Evolutionary conservation across 371 early-diverging fungal genomes (phyloP), one percentile per base, ranked within the genome.

Genomic region (Rhizomucor pusillus): DNA sequence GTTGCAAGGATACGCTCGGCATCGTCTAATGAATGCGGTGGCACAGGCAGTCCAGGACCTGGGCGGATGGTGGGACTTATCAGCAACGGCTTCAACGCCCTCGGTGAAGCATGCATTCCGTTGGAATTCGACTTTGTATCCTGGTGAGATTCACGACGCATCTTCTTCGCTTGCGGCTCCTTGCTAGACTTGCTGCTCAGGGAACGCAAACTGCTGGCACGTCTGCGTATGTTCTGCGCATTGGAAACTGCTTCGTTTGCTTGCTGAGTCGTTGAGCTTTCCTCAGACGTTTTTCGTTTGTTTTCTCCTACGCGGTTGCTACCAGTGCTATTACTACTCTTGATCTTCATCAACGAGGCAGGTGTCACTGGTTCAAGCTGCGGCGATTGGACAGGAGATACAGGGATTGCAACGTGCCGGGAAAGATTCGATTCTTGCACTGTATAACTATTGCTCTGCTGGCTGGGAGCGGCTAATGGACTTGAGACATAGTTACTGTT

Each of bases 1-100:
- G 88, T 81, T 10, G 93, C 87, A 33, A 94, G 68, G 36, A 73
- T 75, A 29, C 58, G 67, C 29, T 75, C 79, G 4, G 73, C 79
- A 41, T 74, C 77, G 18, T 70, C 66, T 0, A 60, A 48, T 3
- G 64, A 52, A 19, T 49, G 44, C 13, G 23, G 39, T 25, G 47
- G 24, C 43, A 35, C 19, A 7, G 29, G 29, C 3, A 29, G 7
- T 5, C 29, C 29, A 29, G 63, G 41, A 13, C 57, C 13, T 50
- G 63, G 44, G 23, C 51, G 20, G 5, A 73, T 37, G 0, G 65
- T 78, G 1, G 78, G 75, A 48, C 78, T 75, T 22, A 73, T 68
- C n/a, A 77, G 43, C 0, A 75, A 49, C 14, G 79, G 79, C 71
- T 63, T 69, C 29, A 69, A 50, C 11, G 71, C 68, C 46, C 75